Base-by-base conservation (phyloP, 352 stramenopile species). In the Phytophthora boehmeriae region DNA sequence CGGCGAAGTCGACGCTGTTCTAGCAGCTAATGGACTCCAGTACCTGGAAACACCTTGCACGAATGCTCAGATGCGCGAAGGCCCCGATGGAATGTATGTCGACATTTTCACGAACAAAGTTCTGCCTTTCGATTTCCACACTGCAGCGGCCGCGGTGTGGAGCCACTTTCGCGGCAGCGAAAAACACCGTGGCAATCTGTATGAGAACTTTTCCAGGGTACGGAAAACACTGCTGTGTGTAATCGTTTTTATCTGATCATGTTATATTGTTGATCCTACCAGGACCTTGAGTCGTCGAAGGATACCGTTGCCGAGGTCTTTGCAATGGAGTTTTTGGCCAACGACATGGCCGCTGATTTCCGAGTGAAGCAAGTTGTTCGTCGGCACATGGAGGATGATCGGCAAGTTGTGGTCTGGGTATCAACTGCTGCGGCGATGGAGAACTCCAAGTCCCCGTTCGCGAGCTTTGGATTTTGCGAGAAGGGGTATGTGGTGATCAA, bases 21-120 rank as follows among this genome's bases (percentile, higher is more conserved):
- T 79, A 10, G 47, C 63, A 52, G 60, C 60, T 0, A 87, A 83
- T 22, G 78, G 74, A 1, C 66, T 90, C 8, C 73, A 61, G 8
- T 56, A 53, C 22, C 28, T 57, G 4, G 65, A 83, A 50, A 73
- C 59, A 1, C 47, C 73, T 9, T 71, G 62, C 19, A 62, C 68
- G 2, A 70, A 80, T 19, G 73, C 71, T 5, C 66, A 71, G 39
- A 67, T 79, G 46, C 63, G 62, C 13, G 72, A 78, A 58, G 72
- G 74, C 4, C 36, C 57, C n/a, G 41, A 71, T n/a, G 66, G 66
- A 0, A 69, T 81, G 47, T 72, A 71, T 23, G 48, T 78, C 4
- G 71, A 85, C 16, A 75, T 85, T 51, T 75, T 79, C 36, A 76
- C 59, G 5, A 83, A 70, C 62, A 83, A 80, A 39, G 58, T 79